Percentiles rank a stretch among this genome's conserved stretches.
Evolutionary conservation across 176 grass and related monocot species (phyloP).

Genomic region (Hyparrhenia diplandra): DNA sequence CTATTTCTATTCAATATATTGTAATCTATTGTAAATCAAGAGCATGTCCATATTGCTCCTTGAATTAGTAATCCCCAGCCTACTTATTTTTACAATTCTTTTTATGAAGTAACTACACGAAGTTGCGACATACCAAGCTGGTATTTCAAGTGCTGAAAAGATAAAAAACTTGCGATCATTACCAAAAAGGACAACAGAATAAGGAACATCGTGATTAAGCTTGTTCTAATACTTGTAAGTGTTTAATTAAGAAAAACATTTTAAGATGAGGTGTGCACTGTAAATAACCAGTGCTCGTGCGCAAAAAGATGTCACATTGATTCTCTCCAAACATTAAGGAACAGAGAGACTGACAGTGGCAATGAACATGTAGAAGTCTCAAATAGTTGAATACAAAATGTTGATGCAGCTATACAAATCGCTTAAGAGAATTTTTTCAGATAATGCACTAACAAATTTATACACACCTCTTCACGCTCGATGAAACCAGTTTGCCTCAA

Average conservation of each 20-base stretch:
- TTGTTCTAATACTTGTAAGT: background rate
- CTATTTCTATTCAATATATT: background rate
- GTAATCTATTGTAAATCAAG: background rate
- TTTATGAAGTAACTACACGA: background rate
- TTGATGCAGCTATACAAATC: background rate
- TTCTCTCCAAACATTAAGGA: background rate
- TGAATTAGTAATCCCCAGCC: background rate
- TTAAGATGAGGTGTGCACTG: background rate
- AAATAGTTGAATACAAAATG: constrained; percentile 3
- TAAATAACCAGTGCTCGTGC: no score
- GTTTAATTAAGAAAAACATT: background rate
- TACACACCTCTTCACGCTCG: constrained; percentile 55
- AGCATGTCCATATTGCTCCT: background rate
- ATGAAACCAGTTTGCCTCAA: constrained; percentile 69
- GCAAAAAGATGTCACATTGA: background rate
- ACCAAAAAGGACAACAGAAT: background rate
- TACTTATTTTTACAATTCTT: background rate
- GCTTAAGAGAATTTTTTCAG: background rate
- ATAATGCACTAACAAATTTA: background rate
- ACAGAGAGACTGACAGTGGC: background rate
- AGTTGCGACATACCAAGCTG: background rate
- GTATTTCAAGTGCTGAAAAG: background rate
- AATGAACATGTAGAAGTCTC: background rate
- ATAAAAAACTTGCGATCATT: background rate
- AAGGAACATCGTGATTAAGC: background rate